Conservation (phyloP, 2,329 filamentous ascomycete species). For the Sporothrix mexicana region DNA sequence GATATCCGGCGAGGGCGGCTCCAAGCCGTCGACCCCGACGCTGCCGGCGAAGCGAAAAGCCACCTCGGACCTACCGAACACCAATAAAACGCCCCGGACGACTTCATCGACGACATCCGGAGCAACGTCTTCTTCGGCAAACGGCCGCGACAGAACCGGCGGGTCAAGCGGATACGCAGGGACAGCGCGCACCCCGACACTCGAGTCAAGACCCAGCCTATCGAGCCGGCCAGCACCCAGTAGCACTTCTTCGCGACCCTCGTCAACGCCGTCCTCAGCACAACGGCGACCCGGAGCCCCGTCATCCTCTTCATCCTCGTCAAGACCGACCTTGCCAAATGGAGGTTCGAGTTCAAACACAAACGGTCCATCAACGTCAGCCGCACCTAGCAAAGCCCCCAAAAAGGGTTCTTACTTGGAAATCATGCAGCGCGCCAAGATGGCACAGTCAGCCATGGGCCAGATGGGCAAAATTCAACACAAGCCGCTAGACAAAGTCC, state of each 20-base stretch:
- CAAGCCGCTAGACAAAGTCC: slow-evolving; percentile 71
- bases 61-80: slow-evolving; percentile 53
- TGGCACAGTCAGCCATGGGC: slow-evolving; percentile 65
- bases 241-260: background rate
- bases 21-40: slow-evolving; percentile 45
- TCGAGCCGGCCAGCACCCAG: slow-evolving; percentile 2
- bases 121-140: slow-evolving; percentile 11
- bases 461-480: slow-evolving; percentile 75
- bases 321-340: background rate
- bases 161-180: slow-evolving; percentile 21
- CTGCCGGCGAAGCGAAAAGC: slow-evolving; percentile 62
- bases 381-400: slow-evolving; percentile 52
- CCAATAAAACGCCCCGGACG: slow-evolving; percentile 52
- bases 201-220: slow-evolving; percentile 7
- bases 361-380: background rate
- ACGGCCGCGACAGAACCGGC: slow-evolving; percentile 30
- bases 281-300: background rate
- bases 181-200: slow-evolving; percentile 21
- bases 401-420: slow-evolving; percentile 78
- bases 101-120: slow-evolving; percentile 31
- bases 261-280: slow-evolving; percentile 30
- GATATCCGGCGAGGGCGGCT: slow-evolving; percentile 62
- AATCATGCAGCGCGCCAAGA: slow-evolving; percentile 73
- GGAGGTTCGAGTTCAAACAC: background rate
- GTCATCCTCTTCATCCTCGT: background rate